Base-by-base conservation (phyloP, 169 alveolate species). In the Ichthyophthirius multifiliis region DNA sequence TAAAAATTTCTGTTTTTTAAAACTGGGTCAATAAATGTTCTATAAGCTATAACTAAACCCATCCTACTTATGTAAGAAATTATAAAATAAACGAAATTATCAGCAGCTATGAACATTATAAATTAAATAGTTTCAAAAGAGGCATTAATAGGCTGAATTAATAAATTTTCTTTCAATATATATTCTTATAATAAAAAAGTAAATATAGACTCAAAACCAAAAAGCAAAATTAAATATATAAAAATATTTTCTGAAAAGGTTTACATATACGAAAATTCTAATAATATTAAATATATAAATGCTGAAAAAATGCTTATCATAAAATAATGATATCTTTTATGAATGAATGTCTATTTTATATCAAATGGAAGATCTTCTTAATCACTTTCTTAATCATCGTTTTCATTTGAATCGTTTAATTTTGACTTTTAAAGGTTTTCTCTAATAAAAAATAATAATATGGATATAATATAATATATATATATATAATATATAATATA, bases 61-160 rank as follows among this genome's bases (percentile, higher is more conserved):
- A 89, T 80, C 77, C 89, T 86, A 5, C 84, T 74, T 18, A 90
- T 74, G 71, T 83, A 90, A 3, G 91, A 71, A 12, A 84, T 44
- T 6, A 90, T 77, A 55, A 90, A 90, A 44, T 67, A 45, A 62
- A 83, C 65, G 76, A 90, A 90, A n/a, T 86, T 88, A 46, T 76
- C 80, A 43, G 93, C 93, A n/a, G 92, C 95, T 86, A 90, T 82
- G 34, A 89, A 82, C 95, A 90, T 86, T 3, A 90, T 64, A 39
- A 90, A 90, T 62, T 87, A 83, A n/a, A 75, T 81, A 0, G 88
- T 83, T 30, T 81, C 89, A 39, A 90, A 82, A 5, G 90, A 71
- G 9, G 89, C 92, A 37, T 85, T 82, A 1, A 90, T 39, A 0
- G 95, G 95, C 34, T 91, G 27, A 0, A 85, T 81, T 6, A 87